A percentile compares a stretch with the other conserved stretches of the same genome.
phyloP scores from a whole-genome alignment of 768 basidiomycete genomes.

The Heimioporus sp. region DNA sequence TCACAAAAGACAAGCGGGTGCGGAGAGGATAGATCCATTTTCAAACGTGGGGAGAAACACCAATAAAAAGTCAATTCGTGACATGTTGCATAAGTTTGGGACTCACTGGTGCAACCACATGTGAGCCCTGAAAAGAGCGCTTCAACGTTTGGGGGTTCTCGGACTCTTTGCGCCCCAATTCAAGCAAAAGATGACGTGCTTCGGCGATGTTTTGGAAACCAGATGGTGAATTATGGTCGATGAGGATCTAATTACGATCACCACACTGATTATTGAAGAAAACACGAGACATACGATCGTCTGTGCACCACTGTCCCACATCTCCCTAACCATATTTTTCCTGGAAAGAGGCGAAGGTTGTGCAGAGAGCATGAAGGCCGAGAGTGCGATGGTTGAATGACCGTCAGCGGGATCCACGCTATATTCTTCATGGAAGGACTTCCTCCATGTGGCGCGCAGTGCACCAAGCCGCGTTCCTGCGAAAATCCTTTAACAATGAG shows the following conservation, averaged over 20 bases:
- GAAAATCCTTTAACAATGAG: slow-evolving; percentile 9
- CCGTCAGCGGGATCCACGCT: slow-evolving; percentile 42
- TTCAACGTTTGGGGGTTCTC: slow-evolving; percentile 42
- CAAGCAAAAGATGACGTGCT: slow-evolving; percentile 72
- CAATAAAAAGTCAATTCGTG: not conserved
- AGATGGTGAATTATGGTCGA: slow-evolving; percentile 75
- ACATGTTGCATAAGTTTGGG: not conserved
- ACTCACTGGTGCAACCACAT: slow-evolving; percentile 87
- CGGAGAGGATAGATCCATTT: slow-evolving; percentile 5
- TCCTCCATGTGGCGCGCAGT: slow-evolving; percentile 53
- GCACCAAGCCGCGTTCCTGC: slow-evolving; percentile 49
- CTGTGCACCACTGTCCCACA: slow-evolving; percentile 92
- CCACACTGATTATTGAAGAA: not conserved
- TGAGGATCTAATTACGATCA: slow-evolving; percentile 57
- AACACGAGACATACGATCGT: slow-evolving; percentile 52
- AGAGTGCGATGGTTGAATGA: slow-evolving; percentile 63
- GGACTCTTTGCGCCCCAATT: slow-evolving; percentile 57
- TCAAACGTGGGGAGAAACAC: slow-evolving; percentile 16
- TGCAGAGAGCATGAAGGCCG: slow-evolving; percentile 84
- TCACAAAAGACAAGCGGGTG: not conserved
- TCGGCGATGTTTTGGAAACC: slow-evolving; percentile 81
- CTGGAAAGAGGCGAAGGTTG: slow-evolving; percentile 59
- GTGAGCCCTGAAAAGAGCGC: slow-evolving; percentile 51
- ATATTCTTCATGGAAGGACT: slow-evolving; percentile 51
- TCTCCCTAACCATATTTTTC: slow-evolving; percentile 69